A percentile compares a stretch with the other conserved stretches of the same genome.
phyloP scores from a whole-genome alignment of 148 eudicot species.

The Cornus florida region DNA sequence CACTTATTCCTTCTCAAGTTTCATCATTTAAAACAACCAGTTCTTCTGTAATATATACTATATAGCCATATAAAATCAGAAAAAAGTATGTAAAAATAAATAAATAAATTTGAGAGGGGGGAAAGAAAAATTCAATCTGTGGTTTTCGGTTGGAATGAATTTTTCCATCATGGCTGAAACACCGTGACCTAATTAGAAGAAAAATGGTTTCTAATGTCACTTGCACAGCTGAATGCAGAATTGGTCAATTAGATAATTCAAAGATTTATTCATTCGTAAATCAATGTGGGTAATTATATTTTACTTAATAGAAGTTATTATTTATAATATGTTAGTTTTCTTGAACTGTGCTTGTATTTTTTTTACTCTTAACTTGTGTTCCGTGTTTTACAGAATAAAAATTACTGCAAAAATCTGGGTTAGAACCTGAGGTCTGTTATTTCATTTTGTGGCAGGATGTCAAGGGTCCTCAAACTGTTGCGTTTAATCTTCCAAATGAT shows the following conservation, averaged over 20 bases:
- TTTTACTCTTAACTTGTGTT: constrained; percentile 1
- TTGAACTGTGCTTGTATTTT: neutral
- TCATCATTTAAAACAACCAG: neutral
- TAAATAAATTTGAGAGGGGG: too few relatives aligned
- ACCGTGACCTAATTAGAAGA: neutral
- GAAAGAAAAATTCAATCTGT: neutral
- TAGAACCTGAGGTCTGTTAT: neutral
- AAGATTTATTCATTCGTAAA: neutral
- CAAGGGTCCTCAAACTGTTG: constrained; percentile 98
- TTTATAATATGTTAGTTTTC: neutral
- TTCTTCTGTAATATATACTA: neutral
- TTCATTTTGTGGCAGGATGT: constrained; percentile 61
- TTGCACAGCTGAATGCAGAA: neutral
- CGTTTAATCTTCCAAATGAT: constrained; percentile 97
- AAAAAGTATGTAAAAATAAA: neutral
- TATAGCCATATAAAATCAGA: neutral
- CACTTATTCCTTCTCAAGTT: too few relatives aligned
- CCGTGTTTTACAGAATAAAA: neutral
- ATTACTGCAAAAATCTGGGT: neutral
- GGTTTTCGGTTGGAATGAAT: constrained; percentile 3
- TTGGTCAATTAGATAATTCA: neutral
- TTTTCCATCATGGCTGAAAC: neutral
- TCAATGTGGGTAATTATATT: neutral
- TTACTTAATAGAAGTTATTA: neutral
- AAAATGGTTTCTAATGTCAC: neutral